These are phyloP conservation scores for Phytophthora palmivora DNA, from an alignment of 352 stramenopile genomes.

Conservation along the genomic window DNA sequence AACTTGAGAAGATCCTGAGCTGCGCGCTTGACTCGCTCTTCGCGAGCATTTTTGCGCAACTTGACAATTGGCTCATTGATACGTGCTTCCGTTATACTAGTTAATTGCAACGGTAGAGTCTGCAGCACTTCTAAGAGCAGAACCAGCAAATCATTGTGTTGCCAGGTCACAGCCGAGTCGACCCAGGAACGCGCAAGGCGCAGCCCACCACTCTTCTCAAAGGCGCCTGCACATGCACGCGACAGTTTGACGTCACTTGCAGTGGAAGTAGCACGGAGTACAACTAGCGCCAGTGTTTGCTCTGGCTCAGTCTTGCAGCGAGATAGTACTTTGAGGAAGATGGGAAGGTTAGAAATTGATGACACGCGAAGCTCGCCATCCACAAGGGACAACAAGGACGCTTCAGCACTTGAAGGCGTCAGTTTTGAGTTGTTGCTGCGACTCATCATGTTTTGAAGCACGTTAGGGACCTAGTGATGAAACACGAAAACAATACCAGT, in stretches of 20 bases:
- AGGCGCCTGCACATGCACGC: constrained; percentile 59
- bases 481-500: constrained; percentile 9
- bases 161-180: constrained; percentile 77
- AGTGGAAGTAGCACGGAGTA: constrained; percentile 72
- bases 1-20: constrained; percentile 88
- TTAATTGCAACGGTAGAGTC: constrained; percentile 81
- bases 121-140: constrained; percentile 85
- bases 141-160: constrained; percentile 83
- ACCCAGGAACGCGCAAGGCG: constrained; percentile 84
- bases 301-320: constrained; percentile 75
- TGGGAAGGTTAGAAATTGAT: constrained; percentile 53
- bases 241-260: constrained; percentile 64
- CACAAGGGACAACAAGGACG: constrained; percentile 61
- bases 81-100: constrained; percentile 86
- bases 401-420: constrained; percentile 47
- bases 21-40: constrained; percentile 81
- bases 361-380: constrained; percentile 60
- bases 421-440: constrained; percentile 32
- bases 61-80: constrained; percentile 92
- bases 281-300: constrained; percentile 71
- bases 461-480: constrained; percentile 37
- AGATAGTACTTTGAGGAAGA: constrained; percentile 68
- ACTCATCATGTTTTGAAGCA: constrained; percentile 46
- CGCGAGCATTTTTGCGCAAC: constrained; percentile 77
- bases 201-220: constrained; percentile 77